phyloP scores from a whole-genome alignment of 306 rosid species.

The Begonia fuchsioides region DNA sequence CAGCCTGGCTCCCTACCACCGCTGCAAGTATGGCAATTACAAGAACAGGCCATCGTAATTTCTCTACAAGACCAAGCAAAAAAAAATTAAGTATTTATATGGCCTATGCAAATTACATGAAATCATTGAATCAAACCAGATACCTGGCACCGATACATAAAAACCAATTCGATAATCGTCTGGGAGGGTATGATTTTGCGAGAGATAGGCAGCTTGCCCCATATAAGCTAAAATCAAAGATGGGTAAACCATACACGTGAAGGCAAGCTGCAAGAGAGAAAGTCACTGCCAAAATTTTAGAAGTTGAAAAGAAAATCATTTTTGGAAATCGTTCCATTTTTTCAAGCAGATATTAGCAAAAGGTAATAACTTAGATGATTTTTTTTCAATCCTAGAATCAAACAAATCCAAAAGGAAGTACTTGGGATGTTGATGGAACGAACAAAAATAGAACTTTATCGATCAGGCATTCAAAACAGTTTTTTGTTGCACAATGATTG shows the following conservation, averaged over 20 bases:
- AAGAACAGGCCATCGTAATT: slow-evolving; percentile 80
- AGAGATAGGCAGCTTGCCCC: slow-evolving; percentile 97
- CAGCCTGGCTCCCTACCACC: slow-evolving; percentile 92
- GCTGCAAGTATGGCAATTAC: slow-evolving; percentile 89
- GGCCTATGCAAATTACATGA: no score
- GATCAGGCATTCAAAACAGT: no score
- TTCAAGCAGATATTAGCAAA: no score
- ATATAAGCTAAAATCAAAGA: slow-evolving; percentile 82
- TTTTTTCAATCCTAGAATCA: no score
- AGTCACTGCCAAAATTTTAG: background rate
- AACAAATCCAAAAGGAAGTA: no score
- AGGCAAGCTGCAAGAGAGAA: slow-evolving; percentile 76
- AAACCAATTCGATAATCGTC: slow-evolving; percentile 37
- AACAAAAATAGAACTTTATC: no score
- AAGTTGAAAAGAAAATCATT: no score
- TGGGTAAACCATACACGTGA: slow-evolving; percentile 88
- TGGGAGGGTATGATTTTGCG: slow-evolving; percentile 29
- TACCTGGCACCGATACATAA: slow-evolving; percentile 92
- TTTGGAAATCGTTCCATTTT: background rate
- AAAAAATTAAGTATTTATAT: background rate
- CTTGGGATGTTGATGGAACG: no score
- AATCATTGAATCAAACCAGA: slow-evolving; percentile 4
- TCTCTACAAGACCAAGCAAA: slow-evolving; percentile 26
- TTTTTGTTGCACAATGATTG: no score
- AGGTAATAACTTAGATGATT: no score